A percentile compares a stretch with the other conserved stretches of the same genome.
Conservation (phyloP, 1,139 yeast species). For the Zygotorulaspora mrakii region DNA sequence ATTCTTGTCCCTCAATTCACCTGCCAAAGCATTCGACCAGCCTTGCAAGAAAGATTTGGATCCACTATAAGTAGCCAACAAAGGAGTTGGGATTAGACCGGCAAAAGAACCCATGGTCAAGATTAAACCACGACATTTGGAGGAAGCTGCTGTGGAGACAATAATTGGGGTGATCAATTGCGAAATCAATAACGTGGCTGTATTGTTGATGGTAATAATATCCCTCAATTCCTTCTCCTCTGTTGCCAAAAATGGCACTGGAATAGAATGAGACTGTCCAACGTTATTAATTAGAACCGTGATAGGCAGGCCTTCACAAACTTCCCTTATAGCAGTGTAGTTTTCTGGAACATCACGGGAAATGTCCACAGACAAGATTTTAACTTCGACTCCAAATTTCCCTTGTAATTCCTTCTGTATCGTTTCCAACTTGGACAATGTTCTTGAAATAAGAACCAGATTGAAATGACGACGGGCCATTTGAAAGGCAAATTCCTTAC, state of each 20-base stretch:
- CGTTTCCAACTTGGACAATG: constrained; percentile 66
- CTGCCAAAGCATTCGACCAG: constrained; percentile 89
- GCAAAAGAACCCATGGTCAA: constrained; percentile 97
- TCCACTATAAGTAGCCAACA: constrained; percentile 90
- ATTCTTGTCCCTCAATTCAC: constrained; percentile 64
- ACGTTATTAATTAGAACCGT: constrained; percentile 85
- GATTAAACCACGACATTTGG: constrained; percentile 60
- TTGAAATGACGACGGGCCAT: constrained; percentile 84
- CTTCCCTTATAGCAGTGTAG: constrained; percentile 49
- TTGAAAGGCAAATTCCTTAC: constrained; percentile 84
- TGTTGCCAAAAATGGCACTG: constrained; percentile 88
- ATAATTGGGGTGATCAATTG: constrained; percentile 70
- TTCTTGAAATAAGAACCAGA: constrained; percentile 78
- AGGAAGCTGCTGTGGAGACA: constrained; percentile 46
- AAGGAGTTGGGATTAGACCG: constrained; percentile 89
- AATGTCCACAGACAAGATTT: constrained; percentile 75
- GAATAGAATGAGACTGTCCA: constrained; percentile 91
- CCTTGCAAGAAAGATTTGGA: constrained; percentile 91
- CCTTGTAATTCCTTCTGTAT: constrained; percentile 61
- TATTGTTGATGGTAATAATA: constrained; percentile 80
- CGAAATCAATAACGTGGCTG: constrained; percentile 80
- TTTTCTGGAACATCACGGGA: constrained; percentile 45
- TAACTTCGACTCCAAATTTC: constrained; percentile 60
- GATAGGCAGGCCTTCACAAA: constrained; percentile 52
- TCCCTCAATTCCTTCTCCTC: constrained; percentile 64